Base-by-base conservation (phyloP, 2,329 filamentous ascomycete genomes). In the Ceratocystis eucalypticola region DNA sequence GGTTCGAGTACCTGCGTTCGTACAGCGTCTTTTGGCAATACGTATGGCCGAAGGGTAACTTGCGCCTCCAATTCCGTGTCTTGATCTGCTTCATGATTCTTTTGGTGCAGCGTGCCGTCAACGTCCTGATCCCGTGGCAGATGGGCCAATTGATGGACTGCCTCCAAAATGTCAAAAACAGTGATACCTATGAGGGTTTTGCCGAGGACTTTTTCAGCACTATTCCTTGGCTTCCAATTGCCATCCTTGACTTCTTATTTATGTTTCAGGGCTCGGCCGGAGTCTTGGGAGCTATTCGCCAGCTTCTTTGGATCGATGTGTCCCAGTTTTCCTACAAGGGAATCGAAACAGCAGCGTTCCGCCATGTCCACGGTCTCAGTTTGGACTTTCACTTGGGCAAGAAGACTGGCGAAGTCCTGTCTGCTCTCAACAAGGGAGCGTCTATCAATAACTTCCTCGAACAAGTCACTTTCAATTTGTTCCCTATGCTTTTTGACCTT, bases 371-470 rank as follows among this genome's bases (percentile, higher is more conserved):
- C 75, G 88, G 88, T 63, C 84, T 99, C 44, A 96, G 92, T 75
- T 82, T 97, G 70, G 94, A 97, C 74, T 99, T 99, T 73, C 94
- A 99, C 74, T 83, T 97, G 2, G 91, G 91, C 64, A 99, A 99
- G 77, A 90, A 93, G 73, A 99, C 94, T 0, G 94, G 94, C 69
- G 94, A 99, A 76, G 91, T 99, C 8, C 79, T 97, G 17, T 97
- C 93, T 15, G 94, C 94, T 0, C 81, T 99, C 70, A 96, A 94
- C 78, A 99, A 99, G 75, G 94, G 94, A 59, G 92, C 88, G 68
- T 89, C 93, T 2, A 96, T 99, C 79, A 97, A 97, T 73, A 91
- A 88, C 5, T 99, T 99, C 74, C 82, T 99, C 66, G 94, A 97
- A 76, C 91, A 96, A 75, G 86, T 96, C 70, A 97, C 93, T 0